Percentiles rank a stretch among this genome's conserved stretches.
Conservation (phyloP, 1,284 basidiomycete species). For the Polyporus tsugae region DNA sequence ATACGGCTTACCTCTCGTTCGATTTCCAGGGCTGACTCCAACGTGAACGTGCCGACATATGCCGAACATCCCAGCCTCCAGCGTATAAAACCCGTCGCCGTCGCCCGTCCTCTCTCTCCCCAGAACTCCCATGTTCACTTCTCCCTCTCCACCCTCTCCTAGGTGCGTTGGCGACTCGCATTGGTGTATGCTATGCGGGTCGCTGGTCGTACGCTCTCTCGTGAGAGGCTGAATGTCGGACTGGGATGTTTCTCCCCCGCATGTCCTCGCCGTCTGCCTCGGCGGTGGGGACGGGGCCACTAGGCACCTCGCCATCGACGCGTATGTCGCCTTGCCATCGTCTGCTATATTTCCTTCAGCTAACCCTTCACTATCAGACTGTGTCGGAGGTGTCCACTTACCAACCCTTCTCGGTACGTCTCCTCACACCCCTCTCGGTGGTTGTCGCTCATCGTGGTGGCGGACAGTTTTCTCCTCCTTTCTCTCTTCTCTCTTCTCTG, state of each 20-base stretch:
- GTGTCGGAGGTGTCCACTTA: not conserved
- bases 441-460: not conserved
- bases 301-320: not conserved
- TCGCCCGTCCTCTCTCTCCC: conserved; percentile 6
- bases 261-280: not conserved
- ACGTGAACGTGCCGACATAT: not conserved
- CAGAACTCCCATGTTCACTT: conserved; percentile 19
- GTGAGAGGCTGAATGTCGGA: not conserved
- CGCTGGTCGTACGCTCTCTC: conserved; percentile 5
- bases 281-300: not conserved
- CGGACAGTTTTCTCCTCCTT: not conserved
- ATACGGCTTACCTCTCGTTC: not conserved
- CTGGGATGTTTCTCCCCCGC: not conserved
- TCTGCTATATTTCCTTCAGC: not conserved
- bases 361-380: not conserved
- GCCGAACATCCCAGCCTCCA: not conserved
- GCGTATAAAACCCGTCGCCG: not conserved
- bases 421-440: not conserved
- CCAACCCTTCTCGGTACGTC: not conserved
- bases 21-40: not conserved
- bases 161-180: not conserved
- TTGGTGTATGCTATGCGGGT: conserved; percentile 1
- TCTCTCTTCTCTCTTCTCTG: not conserved
- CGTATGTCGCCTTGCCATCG: not conserved
- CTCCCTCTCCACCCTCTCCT: not conserved